Evolutionary conservation across 2,329 filamentous ascomycete genomes (phyloP).

Genomic region (Colletotrichum lupini): DNA sequence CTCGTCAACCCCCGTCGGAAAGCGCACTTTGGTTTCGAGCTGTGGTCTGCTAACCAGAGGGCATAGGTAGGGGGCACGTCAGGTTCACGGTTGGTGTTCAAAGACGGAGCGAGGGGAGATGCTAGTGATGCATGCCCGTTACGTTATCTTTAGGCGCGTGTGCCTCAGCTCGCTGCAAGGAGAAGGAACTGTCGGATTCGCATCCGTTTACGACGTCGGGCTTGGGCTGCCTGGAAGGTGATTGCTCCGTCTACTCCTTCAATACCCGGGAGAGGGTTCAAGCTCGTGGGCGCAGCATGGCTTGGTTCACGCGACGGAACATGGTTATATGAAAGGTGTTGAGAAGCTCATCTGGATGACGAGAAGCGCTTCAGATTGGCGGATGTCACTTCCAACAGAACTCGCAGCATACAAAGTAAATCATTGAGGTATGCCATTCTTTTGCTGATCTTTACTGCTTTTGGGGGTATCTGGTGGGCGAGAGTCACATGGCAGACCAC

Average conservation of each 20-base stretch:
- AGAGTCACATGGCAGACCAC: conserved; percentile 17
- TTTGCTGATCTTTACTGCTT: conserved; percentile 13
- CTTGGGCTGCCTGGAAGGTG: no score
- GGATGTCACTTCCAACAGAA: not conserved
- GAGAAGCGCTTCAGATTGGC: not conserved
- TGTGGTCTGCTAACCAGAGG: no score
- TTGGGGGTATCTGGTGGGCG: not conserved
- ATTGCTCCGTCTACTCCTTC: no score
- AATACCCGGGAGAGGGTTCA: no score
- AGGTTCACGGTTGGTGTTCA: no score
- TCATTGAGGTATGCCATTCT: not conserved
- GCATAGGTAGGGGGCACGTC: no score
- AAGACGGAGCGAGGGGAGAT: not conserved
- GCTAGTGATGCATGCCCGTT: not conserved
- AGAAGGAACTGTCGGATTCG: not conserved
- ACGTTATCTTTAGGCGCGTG: not conserved
- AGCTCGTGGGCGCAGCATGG: no score
- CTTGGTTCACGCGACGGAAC: no score
- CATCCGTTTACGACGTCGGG: not conserved
- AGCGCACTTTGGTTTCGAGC: no score
- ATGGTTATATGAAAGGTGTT: no score
- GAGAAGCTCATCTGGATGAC: conserved; percentile 15
- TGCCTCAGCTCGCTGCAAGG: no score
- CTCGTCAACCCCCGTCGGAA: no score
- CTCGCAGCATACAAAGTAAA: not conserved